Percentiles rank a stretch among this genome's conserved stretches.
These are phyloP conservation scores for Megacollybia marginata DNA, from an alignment of 768 basidiomycete species.

Conservation along the genomic window DNA sequence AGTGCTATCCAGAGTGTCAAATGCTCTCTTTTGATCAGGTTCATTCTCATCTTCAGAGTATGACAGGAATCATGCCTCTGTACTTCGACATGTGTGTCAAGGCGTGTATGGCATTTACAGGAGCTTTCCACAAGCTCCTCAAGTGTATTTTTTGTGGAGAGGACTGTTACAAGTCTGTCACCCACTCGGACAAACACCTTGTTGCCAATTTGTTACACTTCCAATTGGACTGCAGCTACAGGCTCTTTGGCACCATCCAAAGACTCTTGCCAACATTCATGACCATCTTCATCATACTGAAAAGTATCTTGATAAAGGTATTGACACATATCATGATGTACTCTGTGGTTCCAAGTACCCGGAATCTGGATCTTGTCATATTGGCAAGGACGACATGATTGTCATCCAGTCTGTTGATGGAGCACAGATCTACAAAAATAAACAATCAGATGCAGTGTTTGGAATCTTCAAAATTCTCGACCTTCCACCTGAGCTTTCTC, in stretches of 20 bases:
- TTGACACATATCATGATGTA: constrained; percentile 7
- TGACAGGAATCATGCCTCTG: too few relatives aligned
- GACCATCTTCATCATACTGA: constrained; percentile 3
- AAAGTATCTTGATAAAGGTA: too few relatives aligned
- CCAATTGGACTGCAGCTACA: constrained; percentile 16
- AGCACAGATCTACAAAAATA: constrained; percentile 30
- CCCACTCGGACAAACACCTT: constrained; percentile 11
- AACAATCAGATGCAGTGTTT: constrained; percentile 24
- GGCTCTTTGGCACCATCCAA: constrained; percentile 12
- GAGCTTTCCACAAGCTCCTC: too few relatives aligned
- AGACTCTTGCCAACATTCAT: constrained; percentile 2
- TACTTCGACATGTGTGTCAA: too few relatives aligned
- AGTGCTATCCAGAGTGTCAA: too few relatives aligned
- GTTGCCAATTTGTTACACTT: too few relatives aligned
- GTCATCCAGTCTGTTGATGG: too few relatives aligned
- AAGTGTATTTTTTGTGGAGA: too few relatives aligned
- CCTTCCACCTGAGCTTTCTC: constrained; percentile 16
- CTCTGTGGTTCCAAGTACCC: constrained; percentile 8
- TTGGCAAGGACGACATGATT: constrained; percentile 15
- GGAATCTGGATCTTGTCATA: not conserved
- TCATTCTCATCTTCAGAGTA: too few relatives aligned
- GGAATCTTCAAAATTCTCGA: constrained; percentile 31
- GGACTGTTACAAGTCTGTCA: too few relatives aligned
- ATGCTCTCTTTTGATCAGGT: too few relatives aligned
- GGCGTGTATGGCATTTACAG: too few relatives aligned